A percentile compares a stretch with the other conserved stretches of the same genome.
Evolutionary conservation across 2,329 filamentous ascomycete species (phyloP).

Genomic region (Aureobasidium uvarum): DNA sequence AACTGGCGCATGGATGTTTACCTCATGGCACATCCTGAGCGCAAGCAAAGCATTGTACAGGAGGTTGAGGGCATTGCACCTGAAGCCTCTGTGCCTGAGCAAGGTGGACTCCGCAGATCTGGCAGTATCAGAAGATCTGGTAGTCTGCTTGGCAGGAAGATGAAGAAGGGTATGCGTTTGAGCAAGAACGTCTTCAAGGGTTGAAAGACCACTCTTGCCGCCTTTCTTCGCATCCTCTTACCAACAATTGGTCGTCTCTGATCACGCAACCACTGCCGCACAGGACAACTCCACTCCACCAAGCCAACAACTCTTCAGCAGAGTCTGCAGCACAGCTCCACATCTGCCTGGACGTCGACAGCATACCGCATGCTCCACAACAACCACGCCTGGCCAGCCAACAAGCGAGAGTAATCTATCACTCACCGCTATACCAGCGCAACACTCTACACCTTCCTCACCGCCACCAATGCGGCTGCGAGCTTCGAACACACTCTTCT

Average conservation of each 20-base stretch:
- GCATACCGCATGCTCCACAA: background rate
- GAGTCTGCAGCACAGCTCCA: background rate
- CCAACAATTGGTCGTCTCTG: background rate
- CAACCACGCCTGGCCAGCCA: background rate
- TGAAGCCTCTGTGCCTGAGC: background rate
- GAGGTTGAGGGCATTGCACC: conserved; percentile 4
- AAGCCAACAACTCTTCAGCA: background rate
- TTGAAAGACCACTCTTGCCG: conserved; percentile 25
- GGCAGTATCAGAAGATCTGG: conserved; percentile 13
- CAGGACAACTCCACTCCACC: background rate
- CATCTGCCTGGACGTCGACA: background rate
- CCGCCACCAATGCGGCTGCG: background rate
- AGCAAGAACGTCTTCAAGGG: conserved; percentile 32
- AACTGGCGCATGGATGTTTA: conserved; percentile 40
- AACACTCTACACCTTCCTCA: background rate
- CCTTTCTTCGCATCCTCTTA: background rate
- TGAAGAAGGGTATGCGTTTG: conserved; percentile 33
- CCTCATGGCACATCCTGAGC: conserved; percentile 36
- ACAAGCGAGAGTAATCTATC: conserved; percentile 5
- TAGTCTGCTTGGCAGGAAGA: conserved; percentile 27
- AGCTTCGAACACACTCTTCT: background rate
- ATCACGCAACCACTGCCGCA: background rate
- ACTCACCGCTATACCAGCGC: background rate
- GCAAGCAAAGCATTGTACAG: conserved; percentile 30
- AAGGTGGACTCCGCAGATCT: background rate